phyloP scores from a whole-genome alignment of 352 stramenopile species.

The Stramenopiles sp. region DNA sequence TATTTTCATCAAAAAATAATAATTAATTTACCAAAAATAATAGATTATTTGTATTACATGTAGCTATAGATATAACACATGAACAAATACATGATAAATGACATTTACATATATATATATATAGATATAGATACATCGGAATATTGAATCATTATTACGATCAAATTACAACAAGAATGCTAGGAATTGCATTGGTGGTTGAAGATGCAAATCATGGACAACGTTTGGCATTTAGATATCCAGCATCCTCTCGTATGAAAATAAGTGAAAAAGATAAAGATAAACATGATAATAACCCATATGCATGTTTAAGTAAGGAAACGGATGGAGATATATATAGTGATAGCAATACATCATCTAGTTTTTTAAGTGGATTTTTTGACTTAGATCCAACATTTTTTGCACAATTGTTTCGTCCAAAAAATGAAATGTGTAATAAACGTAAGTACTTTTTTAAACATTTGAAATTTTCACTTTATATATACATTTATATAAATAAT shows the following conservation, averaged over 20 bases:
- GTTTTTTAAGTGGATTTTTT: slow-evolving; percentile 28
- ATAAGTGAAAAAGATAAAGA: slow-evolving; percentile 22
- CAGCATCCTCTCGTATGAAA: slow-evolving; percentile 26
- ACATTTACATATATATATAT: no score
- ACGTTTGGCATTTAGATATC: slow-evolving; percentile 57
- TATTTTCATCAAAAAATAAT: neutral
- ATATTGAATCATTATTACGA: no score
- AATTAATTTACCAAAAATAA: neutral
- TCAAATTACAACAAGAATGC: neutral
- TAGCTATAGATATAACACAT: no score
- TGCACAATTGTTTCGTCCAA: slow-evolving; percentile 57
- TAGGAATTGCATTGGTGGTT: slow-evolving; percentile 51
- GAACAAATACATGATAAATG: no score
- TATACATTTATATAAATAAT: no score
- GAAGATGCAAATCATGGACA: slow-evolving; percentile 64
- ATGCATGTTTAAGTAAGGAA: neutral
- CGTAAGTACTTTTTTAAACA: slow-evolving; percentile 10
- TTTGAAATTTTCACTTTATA: no score
- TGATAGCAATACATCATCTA: neutral
- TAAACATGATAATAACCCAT: slow-evolving; percentile 7
- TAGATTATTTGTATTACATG: neutral
- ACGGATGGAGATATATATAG: neutral
- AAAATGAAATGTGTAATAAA: slow-evolving; percentile 56
- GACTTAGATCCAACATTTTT: slow-evolving; percentile 42
- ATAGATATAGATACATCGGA: no score